These are phyloP conservation scores for Flaveria trinervia DNA, from an alignment of 129 eudicot species.

Conservation along the genomic window DNA sequence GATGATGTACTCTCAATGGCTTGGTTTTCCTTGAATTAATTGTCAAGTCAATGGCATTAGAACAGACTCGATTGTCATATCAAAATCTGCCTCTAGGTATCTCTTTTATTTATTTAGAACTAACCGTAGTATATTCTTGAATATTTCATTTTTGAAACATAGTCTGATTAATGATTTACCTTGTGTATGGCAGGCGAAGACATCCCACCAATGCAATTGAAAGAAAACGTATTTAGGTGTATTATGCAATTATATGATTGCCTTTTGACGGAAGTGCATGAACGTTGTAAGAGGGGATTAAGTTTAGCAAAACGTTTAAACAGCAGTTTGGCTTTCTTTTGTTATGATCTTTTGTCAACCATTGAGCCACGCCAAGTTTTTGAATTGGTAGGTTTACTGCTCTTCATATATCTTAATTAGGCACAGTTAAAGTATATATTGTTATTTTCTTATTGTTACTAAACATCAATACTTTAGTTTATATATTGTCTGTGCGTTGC, in stretches of 20 bases:
- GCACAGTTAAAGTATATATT: constrained; percentile 22
- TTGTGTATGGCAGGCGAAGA: constrained; percentile 74
- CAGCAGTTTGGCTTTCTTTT: constrained; percentile 96
- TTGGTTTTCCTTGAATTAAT: constrained; percentile 98
- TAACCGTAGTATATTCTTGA: constrained; percentile 9
- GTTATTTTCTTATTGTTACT: not conserved
- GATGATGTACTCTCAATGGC: constrained; percentile 99
- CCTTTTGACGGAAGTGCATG: constrained; percentile 97
- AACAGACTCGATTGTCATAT: constrained; percentile 81
- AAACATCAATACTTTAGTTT: constrained; percentile 14
- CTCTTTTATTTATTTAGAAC: constrained; percentile 5
- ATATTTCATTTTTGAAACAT: constrained; percentile 17
- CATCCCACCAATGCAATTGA: constrained; percentile 98
- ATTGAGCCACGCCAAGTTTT: constrained; percentile 98
- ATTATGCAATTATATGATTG: constrained; percentile 95
- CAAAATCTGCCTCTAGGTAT: constrained; percentile 90
- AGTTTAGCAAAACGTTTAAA: constrained; percentile 91
- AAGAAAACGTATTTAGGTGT: constrained; percentile 96
- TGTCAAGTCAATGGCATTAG: constrained; percentile 97
- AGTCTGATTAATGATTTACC: constrained; percentile 1
- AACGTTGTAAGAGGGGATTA: constrained; percentile 95
- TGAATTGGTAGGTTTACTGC: constrained; percentile 74
- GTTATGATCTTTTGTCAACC: constrained; percentile 89
- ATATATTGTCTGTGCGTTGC: constrained; percentile 27
- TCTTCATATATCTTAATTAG: constrained; percentile 7